Evolutionary conservation across 495 filamentous ascomycete species (phyloP), one percentile per base, ranked within the genome.

Genomic region (Xylaria scruposa): DNA sequence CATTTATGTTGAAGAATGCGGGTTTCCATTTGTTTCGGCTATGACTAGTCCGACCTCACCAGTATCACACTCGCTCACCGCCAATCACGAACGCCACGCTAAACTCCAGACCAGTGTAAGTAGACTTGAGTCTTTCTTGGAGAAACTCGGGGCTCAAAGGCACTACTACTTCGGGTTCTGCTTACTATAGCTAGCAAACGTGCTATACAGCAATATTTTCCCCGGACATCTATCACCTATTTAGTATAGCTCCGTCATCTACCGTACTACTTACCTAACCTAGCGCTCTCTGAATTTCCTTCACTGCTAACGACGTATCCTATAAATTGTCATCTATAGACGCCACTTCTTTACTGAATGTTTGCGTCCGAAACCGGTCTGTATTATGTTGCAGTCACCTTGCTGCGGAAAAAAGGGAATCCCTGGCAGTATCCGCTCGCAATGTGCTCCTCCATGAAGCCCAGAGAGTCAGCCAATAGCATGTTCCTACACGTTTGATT

Each of bases 361-460:
- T 36, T 69, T 33, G 38, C 67, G 67, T 70, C 67, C 67, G 67
- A 70, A 26, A 70, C 68, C 68, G 68, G 56, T 62, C 46, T 51
- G n/a, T 42, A 26, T 54, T 10, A 24, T 64, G 60, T 70, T 70
- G 46, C 68, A 64, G 29, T 54, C 68, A 46, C 68, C 19, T 54
- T 44, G 33, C 47, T 44, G 58, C 46, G 47, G 67, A 54, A 46
- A 46, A 31, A 61, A 46, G 26, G 31, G 47, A 58, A 36, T 62
- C 68, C 59, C 58, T 63, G 68, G 44, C 17, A 36, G 44, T 40
- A 70, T 64, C 68, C 68, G 68, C 68, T 17, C 68, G 36, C 68
- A 64, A 64, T 70, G 36, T 64, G 42, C 68, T 69, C 67, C 42
- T 70, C 59, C 59, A 63, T 44, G 21, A 64, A 29, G 44, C 47